phyloP scores from a whole-genome alignment of 1,284 basidiomycete species.

The Papiliotrema nemorosa region DNA sequence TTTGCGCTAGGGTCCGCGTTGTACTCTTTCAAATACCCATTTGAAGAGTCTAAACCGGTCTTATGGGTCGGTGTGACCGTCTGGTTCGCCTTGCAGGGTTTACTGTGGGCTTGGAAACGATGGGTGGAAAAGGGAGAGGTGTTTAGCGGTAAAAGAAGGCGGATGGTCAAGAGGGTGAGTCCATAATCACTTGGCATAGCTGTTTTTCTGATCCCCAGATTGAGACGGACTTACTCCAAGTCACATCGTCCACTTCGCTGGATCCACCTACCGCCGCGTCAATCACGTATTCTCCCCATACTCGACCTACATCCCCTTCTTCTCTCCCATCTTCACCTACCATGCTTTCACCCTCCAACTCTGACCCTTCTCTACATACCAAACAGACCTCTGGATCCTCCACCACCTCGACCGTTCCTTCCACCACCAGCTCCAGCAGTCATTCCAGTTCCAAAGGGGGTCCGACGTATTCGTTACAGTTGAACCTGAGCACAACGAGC shows the following conservation, averaged over 20 bases:
- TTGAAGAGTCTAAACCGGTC: constrained; percentile 74
- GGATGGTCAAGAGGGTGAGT: constrained; percentile 48
- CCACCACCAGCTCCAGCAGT: constrained; percentile 1
- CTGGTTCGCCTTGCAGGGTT: constrained; percentile 35
- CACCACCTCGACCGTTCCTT: not conserved
- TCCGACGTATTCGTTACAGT: constrained; percentile 38
- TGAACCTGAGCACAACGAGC: constrained; percentile 38
- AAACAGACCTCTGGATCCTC: not conserved
- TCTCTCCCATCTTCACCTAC: constrained; percentile 16
- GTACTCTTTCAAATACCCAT: constrained; percentile 79
- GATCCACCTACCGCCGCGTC: constrained; percentile 23
- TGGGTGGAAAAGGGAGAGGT: constrained; percentile 46
- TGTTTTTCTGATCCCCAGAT: constrained; percentile 23
- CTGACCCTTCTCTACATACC: too few relatives aligned
- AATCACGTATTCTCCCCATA: constrained; percentile 40
- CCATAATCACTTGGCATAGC: not conserved
- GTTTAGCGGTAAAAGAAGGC: constrained; percentile 44
- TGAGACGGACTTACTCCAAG: constrained; percentile 44
- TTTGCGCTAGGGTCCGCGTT: constrained; percentile 72
- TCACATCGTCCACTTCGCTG: constrained; percentile 38
- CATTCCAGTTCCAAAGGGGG: too few relatives aligned
- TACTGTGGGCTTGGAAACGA: constrained; percentile 44
- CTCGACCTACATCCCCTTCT: constrained; percentile 28
- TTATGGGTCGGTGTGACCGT: constrained; percentile 70
- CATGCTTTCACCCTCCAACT: constrained; percentile 2